Base-by-base conservation (phyloP, 768 basidiomycete genomes). In the Trametes sanguinea region DNA sequence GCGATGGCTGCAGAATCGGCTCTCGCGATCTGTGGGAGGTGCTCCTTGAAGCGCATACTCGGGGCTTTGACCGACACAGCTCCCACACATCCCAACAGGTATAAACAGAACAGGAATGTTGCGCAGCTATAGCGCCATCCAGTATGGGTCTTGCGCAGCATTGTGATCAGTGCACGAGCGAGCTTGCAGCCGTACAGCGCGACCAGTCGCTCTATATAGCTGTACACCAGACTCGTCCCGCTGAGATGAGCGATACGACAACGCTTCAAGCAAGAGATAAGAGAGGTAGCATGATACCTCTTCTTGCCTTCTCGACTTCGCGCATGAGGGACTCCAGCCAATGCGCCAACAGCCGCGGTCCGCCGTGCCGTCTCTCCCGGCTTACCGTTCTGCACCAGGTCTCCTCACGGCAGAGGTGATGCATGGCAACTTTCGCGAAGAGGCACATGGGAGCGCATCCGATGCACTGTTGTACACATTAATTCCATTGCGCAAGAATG, bases 1-100 rank as follows among this genome's bases (percentile, higher is more conserved):
- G 40, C 57, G 1, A 37, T 46, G 0, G 46, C 58, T 11, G 17
- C 62, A 2, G 43, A 47, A 2, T 48, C 58, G n/a, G 17, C 64
- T 43, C 56, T 30, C 6, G 42, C 17, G 14, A 68, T 59, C 13
- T 22, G 56, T 1, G 67, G 55, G 10, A 63, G 29, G 32, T 22
- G 14, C 51, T 62, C 61, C 17, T 6, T 3, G 51, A 53, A 48
- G 4, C 61, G 55, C 51, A 57, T n/a, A 13, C 17, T 27, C 5
- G 56, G 61, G 2, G 29, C 17, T 22, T 22, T 22, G 22, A 37
- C 11, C 14, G 35, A 14, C 2, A 42, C 3, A 14, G 55, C 50
- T 14, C 17, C 8, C 14, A 51, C 52, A 13, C 22, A 53, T 13
- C 14, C 35, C 9, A 48, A 16, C 30, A 55, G n/a, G 17, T n/a